These are phyloP conservation scores for Coniochaeta ligniaria DNA, from an alignment of 2,329 filamentous ascomycete species.

Conservation along the genomic window DNA sequence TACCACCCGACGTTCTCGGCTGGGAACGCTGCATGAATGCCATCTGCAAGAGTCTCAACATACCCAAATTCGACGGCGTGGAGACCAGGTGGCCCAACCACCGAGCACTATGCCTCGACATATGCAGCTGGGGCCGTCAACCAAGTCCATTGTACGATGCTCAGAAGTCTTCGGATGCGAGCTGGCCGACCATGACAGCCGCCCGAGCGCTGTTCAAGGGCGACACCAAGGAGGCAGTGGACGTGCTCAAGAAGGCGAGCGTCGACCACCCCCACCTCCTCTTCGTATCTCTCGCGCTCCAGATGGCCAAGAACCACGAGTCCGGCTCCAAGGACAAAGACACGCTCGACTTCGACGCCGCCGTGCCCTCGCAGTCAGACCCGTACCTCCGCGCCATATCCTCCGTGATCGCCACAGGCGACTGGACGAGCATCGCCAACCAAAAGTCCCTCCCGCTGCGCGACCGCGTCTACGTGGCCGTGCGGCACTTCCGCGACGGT, in stretches of 20 bases:
- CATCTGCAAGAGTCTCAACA: slow-evolving; percentile 49
- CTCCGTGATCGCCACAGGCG: slow-evolving; percentile 66
- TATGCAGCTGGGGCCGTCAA: slow-evolving; percentile 65
- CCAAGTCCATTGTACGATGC: slow-evolving; percentile 21
- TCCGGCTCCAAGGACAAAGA: slow-evolving; percentile 18
- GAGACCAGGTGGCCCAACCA: slow-evolving; percentile 61
- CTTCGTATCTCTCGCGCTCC: slow-evolving; percentile 61
- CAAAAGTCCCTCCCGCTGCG: slow-evolving; percentile 67
- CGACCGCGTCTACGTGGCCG: slow-evolving; percentile 67
- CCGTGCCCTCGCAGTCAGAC: slow-evolving; percentile 58
- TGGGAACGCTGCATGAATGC: slow-evolving; percentile 58
- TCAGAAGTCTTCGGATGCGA: slow-evolving; percentile 34
- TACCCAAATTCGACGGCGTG: slow-evolving; percentile 49
- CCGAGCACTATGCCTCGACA: slow-evolving; percentile 66
- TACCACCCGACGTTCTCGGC: slow-evolving; percentile 38
- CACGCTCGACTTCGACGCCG: slow-evolving; percentile 51
- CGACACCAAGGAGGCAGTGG: slow-evolving; percentile 59
- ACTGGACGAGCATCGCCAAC: slow-evolving; percentile 68
- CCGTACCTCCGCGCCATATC: slow-evolving; percentile 76
- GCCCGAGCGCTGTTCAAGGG: slow-evolving; percentile 71
- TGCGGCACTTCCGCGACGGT: slow-evolving; percentile 57
- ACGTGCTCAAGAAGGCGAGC: slow-evolving; percentile 62
- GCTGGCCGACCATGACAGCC: slow-evolving; percentile 64
- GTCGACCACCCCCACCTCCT: slow-evolving; percentile 55
- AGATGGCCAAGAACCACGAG: slow-evolving; percentile 49